Evolutionary conservation across 106 monocot species (phyloP), one percentile per base, ranked within the genome.

Genomic region (Dioscorea dumetorum): DNA sequence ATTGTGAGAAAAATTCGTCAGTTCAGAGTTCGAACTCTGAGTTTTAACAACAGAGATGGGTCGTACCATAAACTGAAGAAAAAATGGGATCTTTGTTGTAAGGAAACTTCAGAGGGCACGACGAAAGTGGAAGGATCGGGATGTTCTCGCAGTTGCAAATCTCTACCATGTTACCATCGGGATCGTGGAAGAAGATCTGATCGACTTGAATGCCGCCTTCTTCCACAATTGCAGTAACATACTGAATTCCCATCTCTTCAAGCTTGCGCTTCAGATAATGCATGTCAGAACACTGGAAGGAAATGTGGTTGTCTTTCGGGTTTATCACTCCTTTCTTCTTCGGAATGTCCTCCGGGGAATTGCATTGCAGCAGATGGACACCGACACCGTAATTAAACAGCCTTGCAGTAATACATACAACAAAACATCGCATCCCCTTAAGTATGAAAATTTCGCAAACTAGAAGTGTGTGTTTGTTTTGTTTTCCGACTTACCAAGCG

Each of bases 181-280:
- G 86, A 48, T 86, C 86, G 49, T 86, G 86, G 69, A 79, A 88
- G 84, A 88, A 88, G 62, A 88, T 41, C 73, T 88, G 88, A 31
- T 81, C 73, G 19, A 88, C 84, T 60, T 67, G 65, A 62, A 84
- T 78, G 24, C 81, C 81, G 10, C 78, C 62, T 6, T 84, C 84
- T 69, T 81, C 74, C 5, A 88, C 84, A 15, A 78, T 66, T 8
- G 81, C 81, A 19, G 77, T 81, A 35, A 84, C 84, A 53, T 88
- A 84, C 21, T 84, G 63, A 18, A 88, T 62, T 33, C 81, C 78
- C 84, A 78, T 75, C 22, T 58, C 70, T 58, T 84, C 73, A 16
- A 88, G 73, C 41, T 67, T 84, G 22, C 35, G 49, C 53, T 63
- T 74, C 32, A 88, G 41, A 11, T 70, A 67, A 12, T 63, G 14